These are phyloP conservation scores for Bullera alba DNA, from an alignment of 768 basidiomycete genomes.

Conservation along the genomic window DNA sequence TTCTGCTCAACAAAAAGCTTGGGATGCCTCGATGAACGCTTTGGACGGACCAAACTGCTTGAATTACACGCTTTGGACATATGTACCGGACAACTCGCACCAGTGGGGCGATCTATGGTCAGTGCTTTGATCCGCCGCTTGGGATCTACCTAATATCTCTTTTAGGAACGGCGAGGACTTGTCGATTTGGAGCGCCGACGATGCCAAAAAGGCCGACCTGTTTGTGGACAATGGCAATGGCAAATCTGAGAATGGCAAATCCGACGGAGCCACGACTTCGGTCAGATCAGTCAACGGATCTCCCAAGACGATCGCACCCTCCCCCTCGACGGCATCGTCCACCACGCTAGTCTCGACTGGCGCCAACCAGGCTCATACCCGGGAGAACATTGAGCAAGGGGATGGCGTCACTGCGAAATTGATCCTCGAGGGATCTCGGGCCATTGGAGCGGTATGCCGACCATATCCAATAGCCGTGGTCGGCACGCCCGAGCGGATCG, in stretches of 20 bases:
- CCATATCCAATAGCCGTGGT: constrained; percentile 74
- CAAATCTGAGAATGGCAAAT: background rate
- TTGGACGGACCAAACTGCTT: constrained; percentile 48
- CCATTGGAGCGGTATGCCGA: constrained; percentile 72
- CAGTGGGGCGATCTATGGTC: constrained; percentile 89
- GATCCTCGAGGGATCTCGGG: constrained; percentile 77
- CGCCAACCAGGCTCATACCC: constrained; percentile 9
- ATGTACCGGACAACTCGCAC: constrained; percentile 61
- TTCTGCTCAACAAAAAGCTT: constrained; percentile 64
- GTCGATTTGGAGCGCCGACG: constrained; percentile 76
- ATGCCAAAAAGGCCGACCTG: constrained; percentile 46
- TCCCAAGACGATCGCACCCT: background rate
- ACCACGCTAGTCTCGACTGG: constrained; percentile 2
- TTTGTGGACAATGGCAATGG: background rate
- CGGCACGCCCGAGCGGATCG: constrained; percentile 59
- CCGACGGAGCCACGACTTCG: constrained; percentile 11
- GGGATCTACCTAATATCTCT: background rate
- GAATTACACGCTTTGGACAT: constrained; percentile 49
- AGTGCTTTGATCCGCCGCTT: background rate
- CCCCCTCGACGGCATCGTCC: constrained; percentile 4
- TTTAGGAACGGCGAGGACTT: constrained; percentile 77
- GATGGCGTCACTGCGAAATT: constrained; percentile 48
- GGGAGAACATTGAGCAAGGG: constrained; percentile 19
- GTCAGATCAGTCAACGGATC: background rate
- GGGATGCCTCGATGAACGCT: constrained; percentile 49